Conservation (phyloP, 768 basidiomycete genomes). For the Mycena venus region DNA sequence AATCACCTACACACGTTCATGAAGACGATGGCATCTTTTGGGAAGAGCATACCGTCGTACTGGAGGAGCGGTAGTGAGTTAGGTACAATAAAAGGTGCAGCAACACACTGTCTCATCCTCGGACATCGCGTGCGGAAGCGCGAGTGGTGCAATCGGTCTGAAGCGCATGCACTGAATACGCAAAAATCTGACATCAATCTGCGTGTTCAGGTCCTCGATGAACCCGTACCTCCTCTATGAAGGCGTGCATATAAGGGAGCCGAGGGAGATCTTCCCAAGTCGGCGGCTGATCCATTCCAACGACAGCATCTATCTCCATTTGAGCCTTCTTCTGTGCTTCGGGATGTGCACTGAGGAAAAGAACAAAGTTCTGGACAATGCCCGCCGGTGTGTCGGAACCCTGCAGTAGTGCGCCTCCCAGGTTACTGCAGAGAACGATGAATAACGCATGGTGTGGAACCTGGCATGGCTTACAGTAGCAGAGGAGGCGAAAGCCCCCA, state of each 20-base stretch:
- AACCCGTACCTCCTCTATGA: neutral
- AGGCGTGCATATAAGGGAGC: neutral
- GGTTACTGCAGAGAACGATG: neutral
- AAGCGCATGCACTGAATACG: neutral
- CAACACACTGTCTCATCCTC: neutral
- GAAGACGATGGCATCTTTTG: neutral
- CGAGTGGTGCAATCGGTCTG: neutral
- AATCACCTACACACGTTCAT: neutral
- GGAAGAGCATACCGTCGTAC: neutral
- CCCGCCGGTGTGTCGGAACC: neutral
- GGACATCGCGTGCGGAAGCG: neutral
- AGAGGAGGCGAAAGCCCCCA: neutral
- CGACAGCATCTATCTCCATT: neutral
- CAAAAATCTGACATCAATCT: neutral
- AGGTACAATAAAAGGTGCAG: neutral
- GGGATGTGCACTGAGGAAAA: neutral
- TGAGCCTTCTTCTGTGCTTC: neutral
- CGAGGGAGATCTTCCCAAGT: neutral
- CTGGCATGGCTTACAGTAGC: neutral
- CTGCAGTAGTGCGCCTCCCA: neutral
- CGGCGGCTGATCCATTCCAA: neutral
- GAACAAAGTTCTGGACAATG: neutral
- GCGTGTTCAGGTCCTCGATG: neutral
- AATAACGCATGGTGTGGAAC: neutral
- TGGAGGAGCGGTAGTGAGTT: neutral